phyloP scores from a whole-genome alignment of 176 grass and related monocot genomes.

The Triticum dicoccoides region DNA sequence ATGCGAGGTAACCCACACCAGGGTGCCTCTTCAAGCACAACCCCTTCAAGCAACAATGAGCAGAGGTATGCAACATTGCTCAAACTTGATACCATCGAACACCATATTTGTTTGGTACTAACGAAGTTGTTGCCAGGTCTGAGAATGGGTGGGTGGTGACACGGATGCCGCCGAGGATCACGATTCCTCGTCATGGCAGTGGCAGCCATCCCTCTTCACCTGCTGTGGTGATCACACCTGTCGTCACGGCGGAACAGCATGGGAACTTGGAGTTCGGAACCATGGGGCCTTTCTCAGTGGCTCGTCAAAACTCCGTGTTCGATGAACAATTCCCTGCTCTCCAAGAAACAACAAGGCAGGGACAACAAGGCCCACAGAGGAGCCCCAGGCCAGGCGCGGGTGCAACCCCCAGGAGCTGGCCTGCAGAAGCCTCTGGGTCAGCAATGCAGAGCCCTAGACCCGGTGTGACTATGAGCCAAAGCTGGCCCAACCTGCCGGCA shows the following conservation, averaged over 20 bases:
- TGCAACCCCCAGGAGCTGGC: neutral
- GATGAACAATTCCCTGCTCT: conserved; percentile 26
- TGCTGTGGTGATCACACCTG: neutral
- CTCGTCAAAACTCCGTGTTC: neutral
- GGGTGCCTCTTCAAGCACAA: neutral
- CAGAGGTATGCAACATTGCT: neutral
- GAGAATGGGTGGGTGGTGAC: neutral
- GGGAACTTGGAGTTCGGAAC: conserved; percentile 47
- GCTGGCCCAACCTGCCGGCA: neutral
- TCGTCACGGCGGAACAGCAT: neutral
- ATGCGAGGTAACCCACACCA: neutral
- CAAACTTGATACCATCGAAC: neutral
- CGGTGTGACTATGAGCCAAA: neutral
- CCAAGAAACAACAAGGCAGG: neutral
- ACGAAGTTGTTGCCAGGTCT: neutral
- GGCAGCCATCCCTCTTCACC: conserved; percentile 2
- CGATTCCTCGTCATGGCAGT: neutral
- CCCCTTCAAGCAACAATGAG: conserved; percentile 1
- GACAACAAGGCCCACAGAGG: neutral
- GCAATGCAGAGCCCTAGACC: neutral
- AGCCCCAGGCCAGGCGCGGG: neutral
- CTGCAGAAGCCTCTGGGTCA: conserved; percentile 7
- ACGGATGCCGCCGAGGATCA: neutral
- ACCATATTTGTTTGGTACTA: neutral
- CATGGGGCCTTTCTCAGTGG: conserved; percentile 34